These are phyloP conservation scores for Draba incana DNA, from an alignment of 345 rosid species.

Conservation along the genomic window DNA sequence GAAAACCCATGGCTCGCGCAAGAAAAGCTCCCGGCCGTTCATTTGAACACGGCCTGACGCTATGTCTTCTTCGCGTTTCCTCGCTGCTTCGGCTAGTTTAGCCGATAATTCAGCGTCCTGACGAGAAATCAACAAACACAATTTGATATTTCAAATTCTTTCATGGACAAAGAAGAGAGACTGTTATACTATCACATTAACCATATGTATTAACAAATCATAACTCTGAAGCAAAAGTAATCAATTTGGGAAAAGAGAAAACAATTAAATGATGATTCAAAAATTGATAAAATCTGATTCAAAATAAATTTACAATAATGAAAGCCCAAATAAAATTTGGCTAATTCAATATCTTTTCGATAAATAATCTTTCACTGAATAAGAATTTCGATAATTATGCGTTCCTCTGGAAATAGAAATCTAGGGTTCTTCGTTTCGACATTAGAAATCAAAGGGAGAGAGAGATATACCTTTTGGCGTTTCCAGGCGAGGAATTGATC, in stretches of 20 bases:
- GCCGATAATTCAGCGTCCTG: conserved; percentile 72
- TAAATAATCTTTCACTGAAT: too few relatives aligned
- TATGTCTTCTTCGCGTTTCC: conserved; percentile 80
- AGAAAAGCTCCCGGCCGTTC: conserved; percentile 92
- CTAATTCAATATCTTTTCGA: too few relatives aligned
- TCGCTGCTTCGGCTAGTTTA: conserved; percentile 72
- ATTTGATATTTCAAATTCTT: neutral
- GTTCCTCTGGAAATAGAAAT: neutral
- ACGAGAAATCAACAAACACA: neutral
- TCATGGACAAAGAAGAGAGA: neutral
- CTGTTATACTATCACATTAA: too few relatives aligned
- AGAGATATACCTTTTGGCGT: conserved; percentile 54
- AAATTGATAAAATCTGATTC: too few relatives aligned
- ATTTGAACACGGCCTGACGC: conserved; percentile 71
- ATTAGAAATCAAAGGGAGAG: neutral
- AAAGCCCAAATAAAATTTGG: too few relatives aligned
- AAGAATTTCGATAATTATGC: too few relatives aligned
- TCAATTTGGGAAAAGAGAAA: too few relatives aligned
- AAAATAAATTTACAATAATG: too few relatives aligned
- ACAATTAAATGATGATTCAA: neutral
- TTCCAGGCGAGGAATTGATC: conserved; percentile 73
- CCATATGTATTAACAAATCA: neutral
- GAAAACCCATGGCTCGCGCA: conserved; percentile 80
- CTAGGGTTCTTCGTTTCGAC: conserved; percentile 39
- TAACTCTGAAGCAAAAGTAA: neutral